Base-by-base conservation (phyloP, 139 green algal species). In the Micractinium conductrix region DNA sequence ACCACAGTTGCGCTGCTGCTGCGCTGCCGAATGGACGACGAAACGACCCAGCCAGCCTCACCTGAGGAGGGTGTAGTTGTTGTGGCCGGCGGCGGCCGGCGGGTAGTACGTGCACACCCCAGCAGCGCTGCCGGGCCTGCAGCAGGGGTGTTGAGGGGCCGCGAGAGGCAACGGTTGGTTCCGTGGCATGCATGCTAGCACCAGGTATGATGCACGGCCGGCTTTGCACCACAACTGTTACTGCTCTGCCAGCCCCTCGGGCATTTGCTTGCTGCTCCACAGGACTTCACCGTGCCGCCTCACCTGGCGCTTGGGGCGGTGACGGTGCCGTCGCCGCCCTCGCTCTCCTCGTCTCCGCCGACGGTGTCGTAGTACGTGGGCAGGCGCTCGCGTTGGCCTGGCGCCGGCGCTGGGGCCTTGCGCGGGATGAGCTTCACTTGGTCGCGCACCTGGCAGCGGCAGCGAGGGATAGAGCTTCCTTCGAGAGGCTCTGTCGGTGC, bases 61-160 rank as follows among this genome's bases (percentile, higher is more conserved):
- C 83, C 92, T 94, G 42, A 94, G 89, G 81, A 94, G 65, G 21
- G 86, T 92, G 82, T 93, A 94, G 22, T 88, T 83, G 70, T 93
- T 88, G 58, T 89, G 78, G 1, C 70, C 68, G 4, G 84, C 71
- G 68, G 67, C 86, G 43, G 91, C 86, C 19, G 91, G 87, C 2
- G 88, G 89, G 43, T 87, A 83, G 65, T 91, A 88, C 38, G 86
- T 72, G 30, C 88, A 69, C 42, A 85, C 26, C 19, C 6, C 53
- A 22, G 2, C 26, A 21, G 53, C 53, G 53, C 8, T 22, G 53
- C 19, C 53, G 26, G 53, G 53, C 53, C 53, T 22, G 53, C 53
- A 30, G 53, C 53, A 19, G 8, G 6, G 53, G 19, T 21, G 53
- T n/a, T n/a, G n/a, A n/a, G n/a, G n/a, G n/a, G n/a, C n/a, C n/a